Base-by-base conservation (phyloP, 2,329 filamentous ascomycete species). In the Trichophyton schoenleinii region DNA sequence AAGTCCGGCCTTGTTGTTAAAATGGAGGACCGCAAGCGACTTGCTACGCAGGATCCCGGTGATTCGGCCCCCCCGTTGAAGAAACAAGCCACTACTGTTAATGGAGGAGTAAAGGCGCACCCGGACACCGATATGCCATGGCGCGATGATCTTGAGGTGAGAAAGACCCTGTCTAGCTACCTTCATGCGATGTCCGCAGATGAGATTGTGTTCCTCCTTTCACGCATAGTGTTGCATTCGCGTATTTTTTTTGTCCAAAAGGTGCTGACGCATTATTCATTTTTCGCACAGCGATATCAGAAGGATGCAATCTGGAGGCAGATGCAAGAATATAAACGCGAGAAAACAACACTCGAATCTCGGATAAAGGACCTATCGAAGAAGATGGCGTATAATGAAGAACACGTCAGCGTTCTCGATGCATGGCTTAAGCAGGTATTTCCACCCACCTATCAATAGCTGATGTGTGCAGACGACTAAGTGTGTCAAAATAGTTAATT, bases 21-120 rank as follows among this genome's bases (percentile, higher is more conserved):
- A 84, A 99, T 97, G 92, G 94, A 99, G 83, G 94, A 97, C 81
- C 90, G 94, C 84, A 99, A 99, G 84, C 86, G 94, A 84, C 88
- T 91, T 72, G 89, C 91, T 72, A 83, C 87, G 69, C 82, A 84
- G 76, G 88, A 87, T 72, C 79, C 84, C 70, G 89, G 94, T 74
- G 90, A 96, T 68, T 80, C 89, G 71, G 88, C 88, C 67, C 92
- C 92, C 67, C 91, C 92, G 22, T 88, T 86, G 72, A 99, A 97
- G 81, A 87, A 91, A 77, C 88, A 95, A 75, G 89, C 90, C 61
- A 82, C 80, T 59, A 70, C 76, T 63, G 64, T 74, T 59, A 96
- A 96, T 80, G 91, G 91, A 70, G 77, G 80, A 65, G 80, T 77
- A 70, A 84, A 82, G 68, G 77, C 81, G 68, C 83, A 85, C 71